Evolutionary conservation across 2,329 filamentous ascomycete genomes (phyloP), one percentile per base, ranked within the genome.

Genomic region (Talaromyces sp.): DNA sequence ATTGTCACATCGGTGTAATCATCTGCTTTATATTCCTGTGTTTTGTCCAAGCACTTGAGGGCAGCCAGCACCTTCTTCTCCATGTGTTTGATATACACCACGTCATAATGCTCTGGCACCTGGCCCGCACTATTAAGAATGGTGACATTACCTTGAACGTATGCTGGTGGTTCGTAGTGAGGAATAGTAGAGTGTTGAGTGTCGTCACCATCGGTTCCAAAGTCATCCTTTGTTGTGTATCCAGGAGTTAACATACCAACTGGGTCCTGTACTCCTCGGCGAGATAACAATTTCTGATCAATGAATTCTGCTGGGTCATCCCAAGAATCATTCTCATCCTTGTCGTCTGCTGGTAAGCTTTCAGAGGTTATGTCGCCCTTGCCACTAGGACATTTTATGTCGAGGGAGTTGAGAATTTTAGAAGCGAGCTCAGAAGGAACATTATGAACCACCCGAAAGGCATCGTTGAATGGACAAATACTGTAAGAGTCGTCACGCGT

Each of bases 401-500:
- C 29, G 14, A 54, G 51, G 4, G 11, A 8, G 29, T 14, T 27
- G 9, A 31, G n/a, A 21, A 54, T 31, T 17, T 54, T 19, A n/a
- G 26, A 31, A n/a, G 51, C 51, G n/a, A 35, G 14, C 11, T 35
- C 51, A 21, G 51, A 10, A 27, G 17, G 4, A 11, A 55, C 53
- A 26, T 55, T 17, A 5, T 19, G 19, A 26, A 55, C 8, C 8
- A 11, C 32, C 3, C 21, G 19, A 24, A 41, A 54, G 17, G 3
- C 11, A 41, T 55, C n/a, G 11, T 10, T 61, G 63, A 71, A 74
- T 0, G 71, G 71, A 26, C 56, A 53, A 32, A 66, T 63, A 26
- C 66, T 68, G 54, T 65, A 69, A 1, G 70, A 67, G 59, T 73
- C 71, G 54, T 72, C 71, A 17, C 68, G 80, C 0, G 85, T 87